Evolutionary conservation across 768 basidiomycete genomes (phyloP).

Genomic region (Pulveroboletus ravenelii): DNA sequence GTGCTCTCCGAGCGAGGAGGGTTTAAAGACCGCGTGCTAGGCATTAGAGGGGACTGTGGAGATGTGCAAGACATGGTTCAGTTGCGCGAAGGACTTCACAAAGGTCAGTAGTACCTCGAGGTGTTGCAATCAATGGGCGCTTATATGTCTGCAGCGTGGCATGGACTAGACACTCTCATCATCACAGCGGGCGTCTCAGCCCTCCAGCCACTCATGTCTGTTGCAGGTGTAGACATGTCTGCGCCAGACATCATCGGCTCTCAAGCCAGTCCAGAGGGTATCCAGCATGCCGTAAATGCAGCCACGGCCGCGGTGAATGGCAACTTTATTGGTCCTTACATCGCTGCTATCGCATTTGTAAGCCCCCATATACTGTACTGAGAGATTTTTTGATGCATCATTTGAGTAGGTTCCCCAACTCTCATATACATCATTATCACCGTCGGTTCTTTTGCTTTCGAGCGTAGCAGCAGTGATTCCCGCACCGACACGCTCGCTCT

Average conservation of each 20-base stretch:
- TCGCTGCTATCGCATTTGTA: slow-evolving; percentile 70
- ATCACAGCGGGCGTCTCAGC: slow-evolving; percentile 84
- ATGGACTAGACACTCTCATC: slow-evolving; percentile 76
- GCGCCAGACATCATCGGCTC: slow-evolving; percentile 26
- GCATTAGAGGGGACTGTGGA: slow-evolving; percentile 59
- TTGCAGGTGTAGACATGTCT: slow-evolving; percentile 52
- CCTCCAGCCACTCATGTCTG: slow-evolving; percentile 65
- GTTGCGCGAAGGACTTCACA: slow-evolving; percentile 48
- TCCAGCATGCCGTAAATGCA: slow-evolving; percentile 54
- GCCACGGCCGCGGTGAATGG: slow-evolving; percentile 52
- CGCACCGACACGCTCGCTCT: slow-evolving; percentile 80
- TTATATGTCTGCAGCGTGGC: slow-evolving; percentile 53
- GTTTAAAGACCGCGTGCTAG: slow-evolving; percentile 37
- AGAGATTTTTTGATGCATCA: background rate
- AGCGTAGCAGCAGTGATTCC: slow-evolving; percentile 77
- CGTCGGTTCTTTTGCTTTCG: slow-evolving; percentile 75
- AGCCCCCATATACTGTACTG: slow-evolving; percentile 21
- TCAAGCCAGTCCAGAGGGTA: slow-evolving; percentile 47
- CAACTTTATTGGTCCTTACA: slow-evolving; percentile 68
- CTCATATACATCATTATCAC: slow-evolving; percentile 53
- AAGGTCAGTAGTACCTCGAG: slow-evolving; percentile 36
- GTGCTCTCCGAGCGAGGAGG: slow-evolving; percentile 17
- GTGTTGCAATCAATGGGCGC: background rate
- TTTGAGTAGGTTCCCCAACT: slow-evolving; percentile 68
- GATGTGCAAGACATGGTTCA: slow-evolving; percentile 61